Evolutionary conservation across 176 grass and related monocot genomes (phyloP).

Genomic region (Carex littledalei): DNA sequence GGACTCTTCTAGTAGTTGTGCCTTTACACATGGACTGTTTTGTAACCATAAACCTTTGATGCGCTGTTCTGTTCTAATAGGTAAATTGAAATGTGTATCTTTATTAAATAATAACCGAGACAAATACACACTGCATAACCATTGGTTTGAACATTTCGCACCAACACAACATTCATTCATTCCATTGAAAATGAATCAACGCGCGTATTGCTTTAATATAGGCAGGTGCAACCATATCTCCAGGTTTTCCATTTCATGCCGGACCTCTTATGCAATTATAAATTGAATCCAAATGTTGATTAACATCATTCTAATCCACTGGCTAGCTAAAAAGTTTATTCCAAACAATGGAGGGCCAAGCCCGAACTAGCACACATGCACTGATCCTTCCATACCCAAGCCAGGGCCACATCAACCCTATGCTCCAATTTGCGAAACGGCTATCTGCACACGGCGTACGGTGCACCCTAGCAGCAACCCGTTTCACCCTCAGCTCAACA

Average conservation of each 20-base stretch:
- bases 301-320: not conserved
- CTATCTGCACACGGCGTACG: constrained; percentile 11
- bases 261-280: not conserved
- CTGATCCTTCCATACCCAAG: constrained; percentile 29
- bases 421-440: constrained; percentile 39
- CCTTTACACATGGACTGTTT: too few relatives aligned
- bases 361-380: not conserved
- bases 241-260: not conserved
- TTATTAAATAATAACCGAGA: too few relatives aligned
- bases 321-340: not conserved
- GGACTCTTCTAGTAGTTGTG: too few relatives aligned
- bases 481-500: constrained; percentile 22
- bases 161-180: too few relatives aligned
- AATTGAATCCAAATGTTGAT: not conserved
- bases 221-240: too few relatives aligned
- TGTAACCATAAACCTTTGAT: too few relatives aligned
- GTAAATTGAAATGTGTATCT: too few relatives aligned
- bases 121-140: too few relatives aligned
- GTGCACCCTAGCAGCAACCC: constrained; percentile 29
- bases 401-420: constrained; percentile 40
- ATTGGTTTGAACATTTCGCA: too few relatives aligned
- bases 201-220: too few relatives aligned
- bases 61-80: too few relatives aligned
- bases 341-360: not conserved
- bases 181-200: too few relatives aligned